phyloP scores from a whole-genome alignment of 768 basidiomycete genomes.

The Aureoboletus auriporus region DNA sequence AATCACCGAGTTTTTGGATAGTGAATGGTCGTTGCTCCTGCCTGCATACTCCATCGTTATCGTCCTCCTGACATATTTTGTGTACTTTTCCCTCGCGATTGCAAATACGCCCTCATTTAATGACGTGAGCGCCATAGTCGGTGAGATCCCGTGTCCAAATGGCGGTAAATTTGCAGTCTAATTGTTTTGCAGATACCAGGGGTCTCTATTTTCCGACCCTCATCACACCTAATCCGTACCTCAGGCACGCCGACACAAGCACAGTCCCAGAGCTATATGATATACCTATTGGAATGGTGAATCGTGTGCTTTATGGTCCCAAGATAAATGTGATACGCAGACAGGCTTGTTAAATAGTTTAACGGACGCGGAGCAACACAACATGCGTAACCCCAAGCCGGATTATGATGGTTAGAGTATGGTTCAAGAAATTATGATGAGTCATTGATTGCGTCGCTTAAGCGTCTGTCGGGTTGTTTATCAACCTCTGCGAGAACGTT shows the following conservation, averaged over 20 bases:
- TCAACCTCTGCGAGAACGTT: background rate
- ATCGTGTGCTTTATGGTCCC: constrained; percentile 60
- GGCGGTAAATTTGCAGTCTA: constrained; percentile 5
- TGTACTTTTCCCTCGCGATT: constrained; percentile 74
- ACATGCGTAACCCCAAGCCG: background rate
- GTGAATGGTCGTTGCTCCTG: constrained; percentile 82
- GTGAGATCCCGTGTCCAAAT: constrained; percentile 36
- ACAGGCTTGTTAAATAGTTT: constrained; percentile 14
- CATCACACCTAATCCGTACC: constrained; percentile 40
- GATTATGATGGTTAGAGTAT: constrained; percentile 13
- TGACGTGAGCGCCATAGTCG: constrained; percentile 63
- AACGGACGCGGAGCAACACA: constrained; percentile 9
- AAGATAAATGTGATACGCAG: constrained; percentile 14
- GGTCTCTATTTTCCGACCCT: constrained; percentile 43
- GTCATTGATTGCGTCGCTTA: background rate
- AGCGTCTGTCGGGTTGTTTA: background rate
- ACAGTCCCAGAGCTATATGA: constrained; percentile 70
- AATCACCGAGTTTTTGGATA: constrained; percentile 24
- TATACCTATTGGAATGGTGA: constrained; percentile 78
- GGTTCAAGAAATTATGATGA: constrained; percentile 10
- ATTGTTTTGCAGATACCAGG: constrained; percentile 46
- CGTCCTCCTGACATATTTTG: constrained; percentile 70
- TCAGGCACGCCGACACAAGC: constrained; percentile 41
- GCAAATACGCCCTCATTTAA: constrained; percentile 66
- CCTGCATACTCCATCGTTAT: constrained; percentile 74